Evolutionary conservation across 1,284 basidiomycete genomes (phyloP), one percentile per base, ranked within the genome.

Genomic region (Chalciporus sp.): DNA sequence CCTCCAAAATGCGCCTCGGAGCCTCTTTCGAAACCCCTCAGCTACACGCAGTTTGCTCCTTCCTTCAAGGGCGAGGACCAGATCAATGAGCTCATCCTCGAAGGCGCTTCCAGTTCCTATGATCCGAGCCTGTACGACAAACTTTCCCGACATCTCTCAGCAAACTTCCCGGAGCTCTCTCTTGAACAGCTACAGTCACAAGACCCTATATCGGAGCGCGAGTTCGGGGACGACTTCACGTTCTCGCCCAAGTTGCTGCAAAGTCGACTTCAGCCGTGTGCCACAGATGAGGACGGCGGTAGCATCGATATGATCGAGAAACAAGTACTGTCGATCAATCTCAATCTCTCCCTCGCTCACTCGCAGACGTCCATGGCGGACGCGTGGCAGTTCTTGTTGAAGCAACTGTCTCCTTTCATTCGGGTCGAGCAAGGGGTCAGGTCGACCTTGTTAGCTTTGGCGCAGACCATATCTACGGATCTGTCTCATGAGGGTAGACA

Each of bases 331-430:
- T 84, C 85, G 0, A 83, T 93, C 71, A 95, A 94, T 67, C 77
- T 92, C 58, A 93, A 95, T 67, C 82, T 94, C 60, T 95, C 93
- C 1, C 74, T 95, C 42, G 79, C 92, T 29, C 89, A 95, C 61
- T 81, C 90, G 1, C 90, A 95, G 69, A 83, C 83, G 4, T 75
- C 83, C 1, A 76, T 94, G 44, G 83, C 88, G 0, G 85, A 92
- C 53, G 83, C 92, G 3, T 96, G 92, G 91, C 84, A 86, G 45
- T 79, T 80, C 47, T 71, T 96, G 41, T 73, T 95, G 31, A 83
- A 84, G 41, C 81, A 85, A 56, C 75, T 83, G 3, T 73, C 83
- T 9, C 82, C 88, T 0, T 88, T 85, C 69, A 71, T 91, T 17
- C 81, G 87, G 28, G 81, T 79, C 5, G 83, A 89, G 55, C 49